A percentile compares a stretch with the other conserved stretches of the same genome.
Evolutionary conservation across 192 early-diverging fungal species (phyloP).

Genomic region (Mortierella hygrophila): DNA sequence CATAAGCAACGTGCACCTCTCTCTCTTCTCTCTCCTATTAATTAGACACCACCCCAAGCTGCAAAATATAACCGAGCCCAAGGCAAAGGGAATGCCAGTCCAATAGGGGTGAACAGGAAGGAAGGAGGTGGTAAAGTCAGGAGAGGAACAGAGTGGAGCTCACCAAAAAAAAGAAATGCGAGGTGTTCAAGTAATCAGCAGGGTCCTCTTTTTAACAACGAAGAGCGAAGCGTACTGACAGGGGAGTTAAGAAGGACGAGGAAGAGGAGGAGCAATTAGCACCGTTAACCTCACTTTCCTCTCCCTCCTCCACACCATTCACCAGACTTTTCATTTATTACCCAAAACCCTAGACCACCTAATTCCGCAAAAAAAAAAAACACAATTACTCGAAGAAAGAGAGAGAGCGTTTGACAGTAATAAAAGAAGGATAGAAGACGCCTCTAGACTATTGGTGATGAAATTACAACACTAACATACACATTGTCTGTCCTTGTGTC

Average conservation of each 20-base stretch:
- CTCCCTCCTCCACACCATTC: background rate
- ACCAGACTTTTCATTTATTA: background rate
- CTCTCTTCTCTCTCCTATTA: too few relatives aligned
- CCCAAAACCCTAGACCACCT: background rate
- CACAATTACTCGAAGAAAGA: background rate
- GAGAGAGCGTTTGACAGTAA: background rate
- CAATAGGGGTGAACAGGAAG: too few relatives aligned
- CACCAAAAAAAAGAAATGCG: conserved; percentile 4
- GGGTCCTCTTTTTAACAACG: background rate
- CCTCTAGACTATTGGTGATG: background rate
- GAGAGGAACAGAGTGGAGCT: background rate
- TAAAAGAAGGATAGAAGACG: background rate
- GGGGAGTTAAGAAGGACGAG: background rate
- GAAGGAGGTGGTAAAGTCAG: background rate
- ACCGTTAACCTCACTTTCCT: background rate
- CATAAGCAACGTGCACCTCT: too few relatives aligned
- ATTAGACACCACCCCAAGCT: too few relatives aligned
- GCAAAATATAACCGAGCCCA: too few relatives aligned
- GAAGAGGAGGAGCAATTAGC: background rate
- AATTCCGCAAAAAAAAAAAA: background rate
- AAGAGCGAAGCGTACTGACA: background rate
- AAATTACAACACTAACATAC: background rate
- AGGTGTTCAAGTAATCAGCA: conserved; percentile 6
- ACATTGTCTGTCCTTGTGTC: too few relatives aligned
- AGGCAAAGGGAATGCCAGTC: too few relatives aligned